These are phyloP conservation scores for Chenopodium suecicum DNA, from an alignment of 148 eudicot species.

Conservation along the genomic window DNA sequence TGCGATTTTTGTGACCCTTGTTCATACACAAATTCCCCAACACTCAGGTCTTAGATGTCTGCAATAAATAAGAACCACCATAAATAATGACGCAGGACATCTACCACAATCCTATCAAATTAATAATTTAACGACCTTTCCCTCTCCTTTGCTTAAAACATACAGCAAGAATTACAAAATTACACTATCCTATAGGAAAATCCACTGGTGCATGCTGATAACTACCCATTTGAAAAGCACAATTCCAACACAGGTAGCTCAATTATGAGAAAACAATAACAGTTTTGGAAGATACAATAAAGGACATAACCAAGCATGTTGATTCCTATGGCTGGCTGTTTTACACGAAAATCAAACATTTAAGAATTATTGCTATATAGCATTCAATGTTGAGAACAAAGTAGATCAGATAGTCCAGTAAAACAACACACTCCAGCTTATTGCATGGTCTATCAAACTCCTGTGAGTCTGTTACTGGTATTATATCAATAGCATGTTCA, in stretches of 20 bases:
- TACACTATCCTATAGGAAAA: not conserved
- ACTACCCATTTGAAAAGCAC: not conserved
- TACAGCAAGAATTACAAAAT: not conserved
- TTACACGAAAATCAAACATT: not conserved
- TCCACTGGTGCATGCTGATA: not conserved
- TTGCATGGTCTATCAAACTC: not conserved
- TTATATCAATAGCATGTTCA: not conserved
- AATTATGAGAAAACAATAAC: not conserved
- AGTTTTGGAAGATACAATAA: not conserved
- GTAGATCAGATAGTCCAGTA: not conserved
- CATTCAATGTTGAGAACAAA: not conserved
- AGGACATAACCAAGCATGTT: not conserved
- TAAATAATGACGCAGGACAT: not conserved
- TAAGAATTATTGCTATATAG: not conserved
- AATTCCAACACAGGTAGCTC: not conserved
- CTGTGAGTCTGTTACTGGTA: not conserved
- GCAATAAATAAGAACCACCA: constrained; percentile 22
- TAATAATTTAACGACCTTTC: not conserved
- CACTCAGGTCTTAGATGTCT: constrained; percentile 82
- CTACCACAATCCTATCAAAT: not conserved
- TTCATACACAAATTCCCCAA: too few species aligned
- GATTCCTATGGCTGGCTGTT: not conserved
- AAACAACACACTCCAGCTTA: not conserved
- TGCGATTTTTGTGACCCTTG: too few species aligned
- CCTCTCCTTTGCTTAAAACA: not conserved